Evolutionary conservation across 495 filamentous ascomycete genomes (phyloP).

Genomic region (Podospora anserina): DNA sequence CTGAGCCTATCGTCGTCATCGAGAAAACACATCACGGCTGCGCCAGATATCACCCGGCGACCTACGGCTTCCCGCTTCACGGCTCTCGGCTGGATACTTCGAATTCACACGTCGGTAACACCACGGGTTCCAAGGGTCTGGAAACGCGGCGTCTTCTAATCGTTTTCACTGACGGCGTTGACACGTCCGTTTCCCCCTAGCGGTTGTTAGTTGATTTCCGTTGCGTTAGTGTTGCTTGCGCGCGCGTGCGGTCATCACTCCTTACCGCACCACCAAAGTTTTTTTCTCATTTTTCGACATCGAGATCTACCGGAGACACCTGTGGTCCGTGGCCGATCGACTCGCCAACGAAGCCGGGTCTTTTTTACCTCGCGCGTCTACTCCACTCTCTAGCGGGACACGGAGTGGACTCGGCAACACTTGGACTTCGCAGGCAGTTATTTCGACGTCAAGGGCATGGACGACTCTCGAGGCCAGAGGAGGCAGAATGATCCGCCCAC

Average conservation of each 20-base stretch:
- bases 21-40: constrained; percentile 11
- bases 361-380: constrained; percentile 51
- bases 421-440: constrained; percentile 42
- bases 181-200: neutral
- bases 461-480: constrained; percentile 62
- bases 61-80: constrained; percentile 6
- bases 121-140: neutral
- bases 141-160: neutral
- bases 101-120: constrained; percentile 5
- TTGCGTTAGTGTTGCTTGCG: neutral
- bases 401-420: constrained; percentile 44
- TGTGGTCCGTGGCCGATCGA: constrained; percentile 29
- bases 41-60: neutral
- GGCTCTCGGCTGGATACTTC: neutral
- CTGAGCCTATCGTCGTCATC: constrained; percentile 13
- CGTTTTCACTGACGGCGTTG: neutral
- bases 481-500: constrained; percentile 66
- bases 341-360: constrained; percentile 52
- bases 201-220: neutral
- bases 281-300: constrained; percentile 9
- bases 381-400: constrained; percentile 57
- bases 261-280: constrained; percentile 11
- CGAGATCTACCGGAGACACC: constrained; percentile 24
- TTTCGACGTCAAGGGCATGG: constrained; percentile 57
- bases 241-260: constrained; percentile 6